These are phyloP conservation scores for Alternaria consortialis DNA, from an alignment of 2,329 filamentous ascomycete species.

Conservation along the genomic window DNA sequence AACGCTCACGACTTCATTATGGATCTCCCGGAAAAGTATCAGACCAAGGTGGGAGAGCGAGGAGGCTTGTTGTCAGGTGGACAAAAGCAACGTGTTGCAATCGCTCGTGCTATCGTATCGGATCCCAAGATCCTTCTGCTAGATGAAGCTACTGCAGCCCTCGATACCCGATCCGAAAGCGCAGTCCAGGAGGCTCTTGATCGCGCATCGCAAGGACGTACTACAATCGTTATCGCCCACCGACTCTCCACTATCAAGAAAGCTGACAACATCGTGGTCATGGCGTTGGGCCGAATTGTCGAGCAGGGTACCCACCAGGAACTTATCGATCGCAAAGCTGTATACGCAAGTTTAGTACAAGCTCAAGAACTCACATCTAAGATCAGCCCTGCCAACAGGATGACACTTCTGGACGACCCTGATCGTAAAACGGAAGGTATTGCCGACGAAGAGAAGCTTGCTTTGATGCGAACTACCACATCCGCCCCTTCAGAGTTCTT, in stretches of 20 bases:
- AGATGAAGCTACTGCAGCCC: constrained; percentile 91
- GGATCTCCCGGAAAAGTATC: constrained; percentile 83
- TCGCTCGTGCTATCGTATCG: constrained; percentile 87
- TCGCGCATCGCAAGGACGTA: constrained; percentile 82
- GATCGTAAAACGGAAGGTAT: constrained; percentile 28
- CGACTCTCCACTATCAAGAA: constrained; percentile 92
- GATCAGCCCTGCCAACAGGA: constrained; percentile 30
- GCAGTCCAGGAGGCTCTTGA: constrained; percentile 94
- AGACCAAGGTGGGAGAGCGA: constrained; percentile 94
- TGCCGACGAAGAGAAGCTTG: constrained; percentile 37
- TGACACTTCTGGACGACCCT: constrained; percentile 28
- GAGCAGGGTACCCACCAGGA: constrained; percentile 91
- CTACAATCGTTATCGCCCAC: constrained; percentile 96
- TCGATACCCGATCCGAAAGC: constrained; percentile 94
- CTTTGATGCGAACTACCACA: constrained; percentile 39
- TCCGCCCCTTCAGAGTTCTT: constrained; percentile 72
- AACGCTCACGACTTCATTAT: constrained; percentile 94
- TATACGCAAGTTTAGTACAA: constrained; percentile 86
- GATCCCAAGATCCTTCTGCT: constrained; percentile 92
- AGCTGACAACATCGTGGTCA: constrained; percentile 95
- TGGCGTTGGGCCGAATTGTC: constrained; percentile 83
- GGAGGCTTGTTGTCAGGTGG: constrained; percentile 93
- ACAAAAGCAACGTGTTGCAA: constrained; percentile 96
- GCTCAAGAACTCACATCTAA: constrained; percentile 71
- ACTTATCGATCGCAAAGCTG: constrained; percentile 72